Conservation (phyloP, 768 basidiomycete genomes). For the Pulveroboletus sp. region DNA sequence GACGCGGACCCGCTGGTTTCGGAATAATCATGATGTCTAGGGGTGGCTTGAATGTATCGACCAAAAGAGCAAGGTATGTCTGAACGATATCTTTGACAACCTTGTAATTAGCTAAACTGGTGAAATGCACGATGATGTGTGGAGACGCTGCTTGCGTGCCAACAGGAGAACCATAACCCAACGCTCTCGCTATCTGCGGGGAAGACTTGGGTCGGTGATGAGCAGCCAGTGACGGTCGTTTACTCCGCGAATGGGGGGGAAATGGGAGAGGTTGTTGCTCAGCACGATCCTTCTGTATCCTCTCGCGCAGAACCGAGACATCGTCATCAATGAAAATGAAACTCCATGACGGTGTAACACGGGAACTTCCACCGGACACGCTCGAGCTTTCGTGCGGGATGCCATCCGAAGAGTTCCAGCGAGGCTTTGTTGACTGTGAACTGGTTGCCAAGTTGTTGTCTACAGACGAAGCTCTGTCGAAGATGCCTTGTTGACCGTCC, state of each 20-base stretch:
- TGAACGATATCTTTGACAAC: slow-evolving; percentile 81
- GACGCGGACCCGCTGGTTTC: slow-evolving; percentile 93
- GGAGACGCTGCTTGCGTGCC: slow-evolving; percentile 32
- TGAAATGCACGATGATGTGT: slow-evolving; percentile 75
- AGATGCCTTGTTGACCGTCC: slow-evolving; percentile 34
- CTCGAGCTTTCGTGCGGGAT: slow-evolving; percentile 18
- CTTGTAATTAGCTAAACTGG: slow-evolving; percentile 87
- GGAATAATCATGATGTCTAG: slow-evolving; percentile 97
- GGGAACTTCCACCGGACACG: slow-evolving; percentile 19
- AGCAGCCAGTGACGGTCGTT: slow-evolving; percentile 63
- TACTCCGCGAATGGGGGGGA: slow-evolving; percentile 41
- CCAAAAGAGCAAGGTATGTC: slow-evolving; percentile 42
- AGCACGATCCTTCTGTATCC: slow-evolving; percentile 62
- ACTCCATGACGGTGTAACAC: slow-evolving; percentile 35
- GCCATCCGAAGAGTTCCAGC: slow-evolving; percentile 19
- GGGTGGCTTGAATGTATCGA: slow-evolving; percentile 45
- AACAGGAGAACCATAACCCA: slow-evolving; percentile 35
- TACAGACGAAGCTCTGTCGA: slow-evolving; percentile 14
- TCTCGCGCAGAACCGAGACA: slow-evolving; percentile 70
- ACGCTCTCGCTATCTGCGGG: slow-evolving; percentile 65
- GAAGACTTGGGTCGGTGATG: slow-evolving; percentile 78
- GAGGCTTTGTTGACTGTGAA: slow-evolving; percentile 16
- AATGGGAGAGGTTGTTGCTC: slow-evolving; percentile 42
- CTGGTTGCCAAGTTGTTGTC: slow-evolving; percentile 3
- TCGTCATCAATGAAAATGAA: slow-evolving; percentile 95